phyloP scores from a whole-genome alignment of 2,329 filamentous ascomycete genomes.

The Aspergillus tamarii region DNA sequence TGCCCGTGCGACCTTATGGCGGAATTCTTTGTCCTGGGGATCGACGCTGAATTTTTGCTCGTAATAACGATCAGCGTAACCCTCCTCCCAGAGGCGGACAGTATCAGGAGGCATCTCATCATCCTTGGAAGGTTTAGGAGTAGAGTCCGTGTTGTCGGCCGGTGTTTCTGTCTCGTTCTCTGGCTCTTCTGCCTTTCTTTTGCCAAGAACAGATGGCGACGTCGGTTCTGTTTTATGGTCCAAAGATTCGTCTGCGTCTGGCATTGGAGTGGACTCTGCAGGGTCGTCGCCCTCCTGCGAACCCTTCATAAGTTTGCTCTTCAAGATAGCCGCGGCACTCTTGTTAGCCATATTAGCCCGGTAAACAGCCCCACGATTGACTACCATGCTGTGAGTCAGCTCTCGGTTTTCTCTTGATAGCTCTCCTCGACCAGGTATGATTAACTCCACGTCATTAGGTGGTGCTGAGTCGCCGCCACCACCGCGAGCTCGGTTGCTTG shows the following conservation, averaged over 20 bases:
- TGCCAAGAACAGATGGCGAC: conserved; percentile 40
- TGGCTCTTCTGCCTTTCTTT: conserved; percentile 70
- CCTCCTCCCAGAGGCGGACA: conserved; percentile 90
- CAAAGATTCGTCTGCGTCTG: conserved; percentile 30
- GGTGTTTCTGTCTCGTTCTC: conserved; percentile 60
- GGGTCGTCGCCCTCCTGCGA: conserved; percentile 23
- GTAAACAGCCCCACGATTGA: conserved; percentile 69
- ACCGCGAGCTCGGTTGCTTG: conserved; percentile 30
- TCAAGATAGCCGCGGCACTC: conserved; percentile 86
- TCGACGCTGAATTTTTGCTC: conserved; percentile 92
- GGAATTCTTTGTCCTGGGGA: conserved; percentile 79
- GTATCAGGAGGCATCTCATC: conserved; percentile 75
- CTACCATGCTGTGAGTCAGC: conserved; percentile 85
- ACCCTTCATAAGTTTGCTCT: conserved; percentile 69
- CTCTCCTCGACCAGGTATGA: conserved; percentile 58
- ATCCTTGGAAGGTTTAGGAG: conserved; percentile 51
- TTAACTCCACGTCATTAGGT: conserved; percentile 57
- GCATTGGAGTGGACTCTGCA: conserved; percentile 28
- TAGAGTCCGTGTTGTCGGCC: conserved; percentile 45
- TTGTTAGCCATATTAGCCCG: conserved; percentile 85
- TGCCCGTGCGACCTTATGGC: conserved; percentile 82
- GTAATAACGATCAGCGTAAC: conserved; percentile 94
- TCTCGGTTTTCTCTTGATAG: conserved; percentile 60
- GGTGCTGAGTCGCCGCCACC: conserved; percentile 36
- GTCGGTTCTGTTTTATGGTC: conserved; percentile 31